Conservation (phyloP, 257 asterid species). For the Solanum infundibuliforme region DNA sequence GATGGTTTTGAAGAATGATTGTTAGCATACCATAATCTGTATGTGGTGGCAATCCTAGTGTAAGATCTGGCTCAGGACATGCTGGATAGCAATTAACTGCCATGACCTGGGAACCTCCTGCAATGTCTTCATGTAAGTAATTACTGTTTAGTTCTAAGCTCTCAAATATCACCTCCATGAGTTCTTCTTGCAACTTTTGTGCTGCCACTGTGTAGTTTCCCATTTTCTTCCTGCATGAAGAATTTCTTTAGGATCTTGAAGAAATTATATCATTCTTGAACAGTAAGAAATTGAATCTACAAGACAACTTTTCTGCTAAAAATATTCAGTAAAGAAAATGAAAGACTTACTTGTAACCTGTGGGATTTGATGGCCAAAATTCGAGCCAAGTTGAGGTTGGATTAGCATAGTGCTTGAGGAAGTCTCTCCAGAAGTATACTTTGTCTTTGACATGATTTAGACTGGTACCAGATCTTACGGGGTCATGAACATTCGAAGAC, state of each 20-base stretch:
- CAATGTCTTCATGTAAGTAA: conserved; percentile 33
- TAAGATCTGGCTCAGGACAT: conserved; percentile 54
- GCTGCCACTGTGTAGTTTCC: conserved; percentile 41
- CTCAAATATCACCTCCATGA: conserved; percentile 35
- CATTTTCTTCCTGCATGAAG: conserved; percentile 35
- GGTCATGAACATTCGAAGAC: conserved; percentile 30
- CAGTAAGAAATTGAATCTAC: background rate
- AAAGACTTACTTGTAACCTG: conserved; percentile 33
- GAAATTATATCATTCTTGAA: background rate
- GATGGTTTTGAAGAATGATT: conserved; percentile 38
- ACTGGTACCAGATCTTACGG: conserved; percentile 61
- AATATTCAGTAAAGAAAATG: background rate
- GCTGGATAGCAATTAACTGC: conserved; percentile 48
- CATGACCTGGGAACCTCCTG: conserved; percentile 43
- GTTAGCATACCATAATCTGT: conserved; percentile 43
- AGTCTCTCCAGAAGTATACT: conserved; percentile 55
- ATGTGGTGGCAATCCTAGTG: conserved; percentile 59
- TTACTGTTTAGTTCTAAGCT: conserved; percentile 36
- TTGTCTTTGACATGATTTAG: conserved; percentile 39
- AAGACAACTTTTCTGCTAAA: background rate
- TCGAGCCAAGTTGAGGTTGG: conserved; percentile 51
- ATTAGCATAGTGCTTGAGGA: conserved; percentile 49
- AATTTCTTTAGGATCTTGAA: background rate
- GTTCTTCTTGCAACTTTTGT: conserved; percentile 27
- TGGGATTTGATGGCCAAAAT: conserved; percentile 59